Evolutionary conservation across 106 monocot species (phyloP).

Genomic region (Apostasia ramifera): DNA sequence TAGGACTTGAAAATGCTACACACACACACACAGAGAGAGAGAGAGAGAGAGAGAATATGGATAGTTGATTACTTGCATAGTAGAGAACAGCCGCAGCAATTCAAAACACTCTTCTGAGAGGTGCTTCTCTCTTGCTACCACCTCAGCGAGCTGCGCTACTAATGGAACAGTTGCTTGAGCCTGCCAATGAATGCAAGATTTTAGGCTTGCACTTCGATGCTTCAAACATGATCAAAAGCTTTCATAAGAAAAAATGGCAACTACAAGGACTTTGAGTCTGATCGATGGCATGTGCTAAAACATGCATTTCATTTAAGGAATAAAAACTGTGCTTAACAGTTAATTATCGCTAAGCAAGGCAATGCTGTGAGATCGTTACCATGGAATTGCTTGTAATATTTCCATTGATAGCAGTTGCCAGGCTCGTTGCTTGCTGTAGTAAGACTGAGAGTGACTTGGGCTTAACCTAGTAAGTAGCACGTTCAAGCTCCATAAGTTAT

Average conservation of each 20-base stretch:
- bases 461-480: conserved; percentile 23
- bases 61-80: conserved; percentile 22
- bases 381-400: not conserved
- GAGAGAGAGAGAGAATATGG: not conserved
- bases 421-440: conserved; percentile 16
- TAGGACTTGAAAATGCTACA: not conserved
- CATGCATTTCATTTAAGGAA: not conserved
- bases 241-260: not conserved
- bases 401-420: conserved; percentile 7
- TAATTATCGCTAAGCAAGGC: not conserved
- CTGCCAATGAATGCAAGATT: conserved; percentile 1
- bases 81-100: conserved; percentile 6
- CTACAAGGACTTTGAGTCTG: not conserved
- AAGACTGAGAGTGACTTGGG: conserved; percentile 10
- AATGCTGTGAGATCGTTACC: not conserved
- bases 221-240: not conserved
- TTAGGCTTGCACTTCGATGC: not conserved
- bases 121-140: conserved; percentile 21
- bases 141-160: conserved; percentile 19
- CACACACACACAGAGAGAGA: not conserved
- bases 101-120: conserved; percentile 30
- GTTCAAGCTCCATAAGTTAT: not conserved
- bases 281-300: not conserved
- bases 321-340: not conserved
- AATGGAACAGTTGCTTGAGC: conserved; percentile 14